Percentiles rank a stretch among this genome's conserved stretches.
Conservation (phyloP, 2,329 filamentous ascomycete species). For the Aspergillus fumigatiaffinis region DNA sequence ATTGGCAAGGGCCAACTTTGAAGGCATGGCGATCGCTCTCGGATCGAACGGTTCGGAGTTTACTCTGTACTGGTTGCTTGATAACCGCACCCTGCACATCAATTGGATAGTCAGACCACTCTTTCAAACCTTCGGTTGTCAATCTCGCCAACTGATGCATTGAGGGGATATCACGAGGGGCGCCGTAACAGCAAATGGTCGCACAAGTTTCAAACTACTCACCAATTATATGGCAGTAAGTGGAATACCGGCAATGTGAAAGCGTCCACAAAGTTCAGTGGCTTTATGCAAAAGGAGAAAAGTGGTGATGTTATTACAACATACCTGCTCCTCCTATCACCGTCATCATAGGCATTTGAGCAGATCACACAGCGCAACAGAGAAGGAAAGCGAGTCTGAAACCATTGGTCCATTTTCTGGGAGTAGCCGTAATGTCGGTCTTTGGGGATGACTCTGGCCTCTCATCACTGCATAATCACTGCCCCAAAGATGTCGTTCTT, state of each 20-base stretch:
- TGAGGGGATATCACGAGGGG: constrained; percentile 2
- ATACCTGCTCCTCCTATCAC: neutral
- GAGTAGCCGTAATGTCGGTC: constrained; percentile 6
- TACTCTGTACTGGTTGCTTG: neutral
- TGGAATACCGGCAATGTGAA: neutral
- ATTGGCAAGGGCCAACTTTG: neutral
- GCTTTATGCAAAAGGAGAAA: neutral
- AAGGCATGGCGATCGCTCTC: neutral
- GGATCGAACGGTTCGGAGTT: neutral
- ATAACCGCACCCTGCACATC: neutral
- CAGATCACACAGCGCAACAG: neutral
- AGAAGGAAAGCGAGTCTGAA: neutral
- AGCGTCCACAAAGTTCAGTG: neutral
- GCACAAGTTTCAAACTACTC: neutral
- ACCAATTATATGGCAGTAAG: neutral
- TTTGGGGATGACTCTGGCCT: neutral
- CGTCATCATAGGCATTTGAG: neutral
- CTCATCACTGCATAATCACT: neutral
- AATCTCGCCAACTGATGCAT: neutral
- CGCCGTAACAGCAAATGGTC: neutral
- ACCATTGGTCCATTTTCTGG: constrained; percentile 1
- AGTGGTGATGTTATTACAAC: neutral
- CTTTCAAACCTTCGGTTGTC: neutral
- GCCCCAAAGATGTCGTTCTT: too few species aligned
- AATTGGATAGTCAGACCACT: too few species aligned